phyloP scores from a whole-genome alignment of 352 stramenopile genomes.

The Elongisporangium senticosum region DNA sequence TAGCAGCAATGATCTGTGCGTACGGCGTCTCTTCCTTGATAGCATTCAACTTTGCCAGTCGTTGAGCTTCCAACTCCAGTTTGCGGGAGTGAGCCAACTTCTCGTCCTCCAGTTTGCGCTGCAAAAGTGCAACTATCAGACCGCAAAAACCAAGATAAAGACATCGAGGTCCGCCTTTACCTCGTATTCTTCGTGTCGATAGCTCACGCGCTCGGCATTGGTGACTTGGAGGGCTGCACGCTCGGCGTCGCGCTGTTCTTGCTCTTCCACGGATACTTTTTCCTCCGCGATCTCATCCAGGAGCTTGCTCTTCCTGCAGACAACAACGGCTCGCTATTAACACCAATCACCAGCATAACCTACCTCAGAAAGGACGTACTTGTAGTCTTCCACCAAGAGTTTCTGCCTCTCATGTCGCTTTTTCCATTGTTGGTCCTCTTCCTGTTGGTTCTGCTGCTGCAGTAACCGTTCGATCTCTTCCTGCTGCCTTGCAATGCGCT shows the following conservation, averaged over 20 bases:
- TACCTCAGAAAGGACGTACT: conserved; percentile 10
- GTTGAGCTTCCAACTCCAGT: conserved; percentile 23
- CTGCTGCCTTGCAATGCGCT: conserved; percentile 53
- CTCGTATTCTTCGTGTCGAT: conserved; percentile 50
- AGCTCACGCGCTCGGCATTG: conserved; percentile 67
- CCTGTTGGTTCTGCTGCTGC: conserved; percentile 24
- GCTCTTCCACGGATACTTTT: conserved; percentile 24
- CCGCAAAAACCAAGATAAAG: not conserved
- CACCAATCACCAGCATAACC: not conserved
- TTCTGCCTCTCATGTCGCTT: conserved; percentile 47
- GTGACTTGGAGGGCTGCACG: conserved; percentile 23
- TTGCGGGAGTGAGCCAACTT: conserved; percentile 23
- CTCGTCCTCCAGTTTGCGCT: conserved; percentile 55
- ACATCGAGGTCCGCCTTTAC: conserved; percentile 8
- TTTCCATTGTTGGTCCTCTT: conserved; percentile 32
- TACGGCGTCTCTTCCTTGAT: conserved; percentile 69
- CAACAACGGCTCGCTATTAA: not conserved
- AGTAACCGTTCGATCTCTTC: conserved; percentile 43
- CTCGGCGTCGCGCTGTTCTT: conserved; percentile 27
- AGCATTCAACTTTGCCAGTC: conserved; percentile 39
- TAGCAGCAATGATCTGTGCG: conserved; percentile 48
- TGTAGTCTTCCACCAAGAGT: conserved; percentile 52
- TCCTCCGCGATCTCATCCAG: conserved; percentile 43
- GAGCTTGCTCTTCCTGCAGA: conserved; percentile 27
- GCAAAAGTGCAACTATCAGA: not conserved